Conservation (phyloP, 495 filamentous ascomycete genomes). For the Glutinoglossum americanum region DNA sequence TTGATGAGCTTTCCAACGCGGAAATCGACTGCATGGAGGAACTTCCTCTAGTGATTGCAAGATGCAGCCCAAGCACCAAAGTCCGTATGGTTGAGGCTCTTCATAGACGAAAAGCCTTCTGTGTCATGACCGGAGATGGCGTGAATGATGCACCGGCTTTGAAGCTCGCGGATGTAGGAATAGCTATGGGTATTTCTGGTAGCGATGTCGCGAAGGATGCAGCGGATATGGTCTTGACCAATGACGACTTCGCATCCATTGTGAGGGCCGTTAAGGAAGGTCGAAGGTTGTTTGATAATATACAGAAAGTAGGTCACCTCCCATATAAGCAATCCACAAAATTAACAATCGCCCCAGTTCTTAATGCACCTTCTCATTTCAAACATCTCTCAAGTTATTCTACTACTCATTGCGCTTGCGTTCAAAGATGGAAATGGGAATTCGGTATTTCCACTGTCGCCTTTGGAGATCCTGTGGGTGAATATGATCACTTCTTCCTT, state of each 20-base stretch:
- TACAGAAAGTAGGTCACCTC: conserved; percentile 31
- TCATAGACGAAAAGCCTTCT: conserved; percentile 34
- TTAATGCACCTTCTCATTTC: conserved; percentile 49
- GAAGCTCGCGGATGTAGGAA: conserved; percentile 64
- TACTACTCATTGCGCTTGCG: conserved; percentile 46
- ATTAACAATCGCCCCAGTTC: conserved; percentile 19
- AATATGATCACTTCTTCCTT: conserved; percentile 60
- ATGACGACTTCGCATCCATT: conserved; percentile 73
- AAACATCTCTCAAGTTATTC: conserved; percentile 54
- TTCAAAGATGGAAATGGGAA: conserved; percentile 41
- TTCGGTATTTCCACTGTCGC: conserved; percentile 56
- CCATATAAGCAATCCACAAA: neutral
- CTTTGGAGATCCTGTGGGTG: conserved; percentile 58
- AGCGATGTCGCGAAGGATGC: conserved; percentile 79
- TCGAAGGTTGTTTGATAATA: conserved; percentile 55
- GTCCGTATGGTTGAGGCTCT: conserved; percentile 47
- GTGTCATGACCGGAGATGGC: conserved; percentile 59
- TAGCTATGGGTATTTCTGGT: conserved; percentile 60
- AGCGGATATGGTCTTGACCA: conserved; percentile 56
- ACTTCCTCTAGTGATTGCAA: conserved; percentile 41
- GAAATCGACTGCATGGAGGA: conserved; percentile 36
- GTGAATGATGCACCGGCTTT: conserved; percentile 74
- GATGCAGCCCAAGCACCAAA: conserved; percentile 46
- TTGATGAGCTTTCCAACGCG: conserved; percentile 35
- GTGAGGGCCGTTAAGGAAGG: conserved; percentile 55